Percentiles rank a stretch among this genome's conserved stretches.
Evolutionary conservation across 2,329 filamentous ascomycete genomes (phyloP).

Genomic region (Trichoderma arundinaceum): DNA sequence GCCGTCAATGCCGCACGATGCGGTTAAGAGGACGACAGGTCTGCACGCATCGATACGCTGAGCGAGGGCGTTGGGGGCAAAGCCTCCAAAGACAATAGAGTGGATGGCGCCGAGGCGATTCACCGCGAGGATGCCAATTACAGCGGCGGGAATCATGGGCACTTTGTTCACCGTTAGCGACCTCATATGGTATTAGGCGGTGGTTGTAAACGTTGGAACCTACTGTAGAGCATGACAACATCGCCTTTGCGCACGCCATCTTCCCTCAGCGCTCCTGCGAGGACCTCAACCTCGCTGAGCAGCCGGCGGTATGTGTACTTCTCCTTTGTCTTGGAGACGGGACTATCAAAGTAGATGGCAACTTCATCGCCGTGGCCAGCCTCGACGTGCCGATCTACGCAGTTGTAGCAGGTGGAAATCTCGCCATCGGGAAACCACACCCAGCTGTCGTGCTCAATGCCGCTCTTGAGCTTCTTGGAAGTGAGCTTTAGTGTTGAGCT

Average conservation of each 20-base stretch:
- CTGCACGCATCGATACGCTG: slow-evolving; percentile 86
- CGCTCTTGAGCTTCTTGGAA: slow-evolving; percentile 67
- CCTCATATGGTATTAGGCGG: background rate
- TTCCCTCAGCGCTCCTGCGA: slow-evolving; percentile 81
- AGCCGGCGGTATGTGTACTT: slow-evolving; percentile 77
- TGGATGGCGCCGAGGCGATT: slow-evolving; percentile 85
- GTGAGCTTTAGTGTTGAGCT: slow-evolving; percentile 63
- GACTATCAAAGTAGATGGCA: slow-evolving; percentile 87
- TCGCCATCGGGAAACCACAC: slow-evolving; percentile 89
- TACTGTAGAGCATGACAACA: slow-evolving; percentile 88
- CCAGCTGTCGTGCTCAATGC: slow-evolving; percentile 76
- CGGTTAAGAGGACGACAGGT: slow-evolving; percentile 79
- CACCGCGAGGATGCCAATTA: slow-evolving; percentile 85
- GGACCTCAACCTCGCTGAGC: slow-evolving; percentile 77
- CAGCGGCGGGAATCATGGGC: slow-evolving; percentile 91
- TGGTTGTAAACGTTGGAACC: slow-evolving; percentile 38
- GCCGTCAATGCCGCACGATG: slow-evolving; percentile 91
- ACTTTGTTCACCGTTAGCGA: slow-evolving; percentile 55
- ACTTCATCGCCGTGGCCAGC: slow-evolving; percentile 74
- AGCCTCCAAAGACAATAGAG: slow-evolving; percentile 91
- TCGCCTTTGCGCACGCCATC: slow-evolving; percentile 84
- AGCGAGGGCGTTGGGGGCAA: slow-evolving; percentile 78
- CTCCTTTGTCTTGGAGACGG: slow-evolving; percentile 76
- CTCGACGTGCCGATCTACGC: slow-evolving; percentile 85
- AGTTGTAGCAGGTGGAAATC: slow-evolving; percentile 92